Evolutionary conservation across 2,329 filamentous ascomycete genomes (phyloP).

Genomic region (Microsporum audouinii): DNA sequence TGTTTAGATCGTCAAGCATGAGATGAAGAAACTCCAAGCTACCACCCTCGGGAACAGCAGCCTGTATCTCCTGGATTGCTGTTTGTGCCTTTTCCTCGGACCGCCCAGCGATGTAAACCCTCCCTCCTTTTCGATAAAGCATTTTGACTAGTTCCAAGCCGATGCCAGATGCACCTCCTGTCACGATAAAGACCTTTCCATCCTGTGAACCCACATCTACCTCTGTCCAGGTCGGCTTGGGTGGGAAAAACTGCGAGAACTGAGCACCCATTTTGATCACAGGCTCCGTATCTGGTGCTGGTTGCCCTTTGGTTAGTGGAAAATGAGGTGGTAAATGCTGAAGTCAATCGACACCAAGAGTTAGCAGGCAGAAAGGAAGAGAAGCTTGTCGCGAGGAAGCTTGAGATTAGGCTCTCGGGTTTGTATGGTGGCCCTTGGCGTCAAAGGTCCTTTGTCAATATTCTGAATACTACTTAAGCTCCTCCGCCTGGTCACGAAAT

Average conservation of each 20-base stretch:
- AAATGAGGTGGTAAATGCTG: not conserved
- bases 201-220: constrained; percentile 14
- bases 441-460: not conserved
- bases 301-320: not conserved
- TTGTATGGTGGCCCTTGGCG: not conserved
- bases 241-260: constrained; percentile 12
- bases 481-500: not conserved
- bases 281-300: not conserved
- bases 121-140: constrained; percentile 34
- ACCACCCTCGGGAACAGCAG: constrained; percentile 16
- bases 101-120: constrained; percentile 36
- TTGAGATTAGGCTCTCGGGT: not conserved
- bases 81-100: constrained; percentile 28
- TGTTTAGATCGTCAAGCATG: constrained; percentile 31
- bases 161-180: constrained; percentile 29
- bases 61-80: constrained; percentile 32
- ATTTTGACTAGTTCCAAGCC: constrained; percentile 31
- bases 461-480: not conserved
- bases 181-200: constrained; percentile 30
- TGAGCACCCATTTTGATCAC: constrained; percentile 1
- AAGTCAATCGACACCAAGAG: not conserved
- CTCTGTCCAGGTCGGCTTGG: constrained; percentile 16
- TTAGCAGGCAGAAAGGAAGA: not conserved
- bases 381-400: not conserved
- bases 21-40: constrained; percentile 28